phyloP scores from a whole-genome alignment of 2,329 filamentous ascomycete genomes.

The Zasmidium angulare region DNA sequence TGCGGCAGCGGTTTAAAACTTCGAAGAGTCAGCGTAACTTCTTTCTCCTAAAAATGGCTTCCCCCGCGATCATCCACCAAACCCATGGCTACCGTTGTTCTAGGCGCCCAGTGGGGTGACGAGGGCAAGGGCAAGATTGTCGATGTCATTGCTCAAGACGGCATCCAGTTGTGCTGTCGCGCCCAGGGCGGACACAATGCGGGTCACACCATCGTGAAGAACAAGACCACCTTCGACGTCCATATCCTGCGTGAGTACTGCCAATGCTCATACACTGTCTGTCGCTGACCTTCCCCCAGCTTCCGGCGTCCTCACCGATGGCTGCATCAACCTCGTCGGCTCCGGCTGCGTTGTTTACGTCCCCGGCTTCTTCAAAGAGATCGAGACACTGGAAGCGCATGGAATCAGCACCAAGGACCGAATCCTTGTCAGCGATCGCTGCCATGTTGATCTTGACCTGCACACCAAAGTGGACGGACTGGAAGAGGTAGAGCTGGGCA shows the following conservation, averaged over 20 bases:
- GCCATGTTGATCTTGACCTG: conserved; percentile 64
- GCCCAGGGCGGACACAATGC: conserved; percentile 64
- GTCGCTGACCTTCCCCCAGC: conserved; percentile 38
- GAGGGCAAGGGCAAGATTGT: conserved; percentile 62
- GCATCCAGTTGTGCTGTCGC: conserved; percentile 57
- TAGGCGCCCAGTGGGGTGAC: conserved; percentile 63
- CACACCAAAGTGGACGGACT: conserved; percentile 69
- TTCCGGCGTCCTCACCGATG: conserved; percentile 70
- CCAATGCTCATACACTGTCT: conserved; percentile 1
- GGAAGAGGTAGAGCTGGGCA: conserved; percentile 54
- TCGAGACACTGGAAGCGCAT: conserved; percentile 60
- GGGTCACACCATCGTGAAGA: conserved; percentile 47
- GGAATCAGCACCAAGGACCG: conserved; percentile 59
- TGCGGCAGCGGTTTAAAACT: not conserved
- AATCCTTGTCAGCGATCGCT: conserved; percentile 64
- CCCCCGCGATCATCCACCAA: conserved; percentile 4
- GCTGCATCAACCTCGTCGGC: conserved; percentile 70
- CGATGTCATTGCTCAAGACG: conserved; percentile 43
- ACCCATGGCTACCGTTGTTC: conserved; percentile 54
- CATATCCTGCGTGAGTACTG: conserved; percentile 54
- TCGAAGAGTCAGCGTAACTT: not conserved
- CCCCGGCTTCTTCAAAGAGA: conserved; percentile 65
- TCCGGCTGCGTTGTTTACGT: conserved; percentile 67
- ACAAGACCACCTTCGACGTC: conserved; percentile 51
- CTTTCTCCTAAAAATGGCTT: conserved; percentile 25